Evolutionary conservation across 306 rosid species (phyloP).

Genomic region (Acacia crassicarpa): DNA sequence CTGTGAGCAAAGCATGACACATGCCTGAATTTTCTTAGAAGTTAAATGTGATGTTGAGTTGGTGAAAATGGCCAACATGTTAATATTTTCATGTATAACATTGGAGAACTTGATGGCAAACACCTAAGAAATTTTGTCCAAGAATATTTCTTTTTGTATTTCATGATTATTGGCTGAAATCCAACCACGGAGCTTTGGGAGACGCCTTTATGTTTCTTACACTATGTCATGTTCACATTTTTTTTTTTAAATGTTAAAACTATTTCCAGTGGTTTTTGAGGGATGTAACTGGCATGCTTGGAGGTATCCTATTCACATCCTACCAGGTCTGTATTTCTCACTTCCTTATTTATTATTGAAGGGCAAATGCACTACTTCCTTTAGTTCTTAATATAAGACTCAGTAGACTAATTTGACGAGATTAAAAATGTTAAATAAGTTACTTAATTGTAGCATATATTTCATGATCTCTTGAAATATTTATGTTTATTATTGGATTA

Average conservation of each 20-base stretch:
- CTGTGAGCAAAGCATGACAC: not conserved
- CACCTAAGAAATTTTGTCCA: not conserved
- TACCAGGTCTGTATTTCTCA: constrained; percentile 67
- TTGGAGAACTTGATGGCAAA: not conserved
- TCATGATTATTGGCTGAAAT: not conserved
- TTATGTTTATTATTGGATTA: too few species aligned
- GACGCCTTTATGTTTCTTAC: constrained; percentile 34
- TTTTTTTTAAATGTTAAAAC: constrained; percentile 27
- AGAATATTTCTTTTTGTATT: not conserved
- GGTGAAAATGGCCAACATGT: not conserved
- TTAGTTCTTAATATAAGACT: too few species aligned
- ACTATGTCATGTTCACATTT: constrained; percentile 27
- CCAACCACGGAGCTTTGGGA: constrained; percentile 21
- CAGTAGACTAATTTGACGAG: too few species aligned
- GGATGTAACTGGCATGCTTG: constrained; percentile 97
- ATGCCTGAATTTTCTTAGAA: not conserved
- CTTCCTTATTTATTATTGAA: constrained; percentile 15
- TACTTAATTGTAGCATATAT: too few species aligned
- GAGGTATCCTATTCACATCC: constrained; percentile 94
- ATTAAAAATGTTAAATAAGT: too few species aligned
- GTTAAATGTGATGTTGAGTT: not conserved
- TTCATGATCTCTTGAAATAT: too few species aligned
- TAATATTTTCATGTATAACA: not conserved
- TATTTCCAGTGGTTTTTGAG: constrained; percentile 95
- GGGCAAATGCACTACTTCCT: not conserved